Base-by-base conservation (phyloP, 2,329 filamentous ascomycete genomes). In the Talaromyces marneffei region DNA sequence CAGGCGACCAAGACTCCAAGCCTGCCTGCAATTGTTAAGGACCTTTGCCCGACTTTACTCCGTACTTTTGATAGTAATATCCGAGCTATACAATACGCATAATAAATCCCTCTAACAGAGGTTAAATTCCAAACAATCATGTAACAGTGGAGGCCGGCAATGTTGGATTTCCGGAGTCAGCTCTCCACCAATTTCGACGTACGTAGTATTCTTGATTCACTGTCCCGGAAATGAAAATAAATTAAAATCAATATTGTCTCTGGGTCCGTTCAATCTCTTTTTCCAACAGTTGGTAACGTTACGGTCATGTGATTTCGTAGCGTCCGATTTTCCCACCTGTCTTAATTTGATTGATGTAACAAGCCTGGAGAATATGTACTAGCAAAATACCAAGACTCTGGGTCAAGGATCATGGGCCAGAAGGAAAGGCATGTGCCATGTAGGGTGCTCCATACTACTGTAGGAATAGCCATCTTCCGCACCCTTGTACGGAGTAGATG, bases 271-370 rank as follows among this genome's bases (percentile, higher is more conserved):
- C 18, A 52, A 33, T 52, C 10, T 52, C 33, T 33, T 52, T 35
- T 52, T 52, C 48, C 48, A 55, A 40, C 52, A 40, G 16, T 55
- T 35, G 52, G 52, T 55, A 55, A 27, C 33, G 35, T 55, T 40
- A 27, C 52, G n/a, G 20, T 55, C 52, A 55, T 55, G 52, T 55
- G 52, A 55, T 55, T 55, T 55, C 16, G 16, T 12, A 16, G 46
- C 27, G 8, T 50, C 27, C 27, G 29, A 31, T 31, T 50, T 50
- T 25, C 16, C 8, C 23, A 23, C 23, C 16, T 29, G 25, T 50
- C 27, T n/a, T 31, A 18, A 31, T 31, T 14, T 33, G n/a, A 33
- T 33, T 33, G 27, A 52, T 31, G 46, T 52, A 33, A 20, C 46
- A 10, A 14, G 14, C 27, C 46, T 3, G 20, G 29, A 18, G 44